Percentiles rank a stretch among this genome's conserved stretches.
phyloP scores from a whole-genome alignment of 176 grass and related monocot genomes.

The maize (Zea mays) region DNA sequence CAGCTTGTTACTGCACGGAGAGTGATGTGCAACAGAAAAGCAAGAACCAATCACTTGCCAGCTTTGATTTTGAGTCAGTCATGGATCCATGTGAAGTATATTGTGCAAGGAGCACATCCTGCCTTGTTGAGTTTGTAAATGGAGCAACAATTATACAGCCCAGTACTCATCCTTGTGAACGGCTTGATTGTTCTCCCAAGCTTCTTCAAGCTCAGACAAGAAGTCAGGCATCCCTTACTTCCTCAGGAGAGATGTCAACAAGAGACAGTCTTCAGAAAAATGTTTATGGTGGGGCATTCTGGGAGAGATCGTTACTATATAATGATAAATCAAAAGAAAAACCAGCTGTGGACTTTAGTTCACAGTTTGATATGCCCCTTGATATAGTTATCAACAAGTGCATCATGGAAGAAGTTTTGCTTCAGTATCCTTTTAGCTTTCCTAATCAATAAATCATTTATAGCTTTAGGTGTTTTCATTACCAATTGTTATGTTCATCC shows the following conservation, averaged over 20 bases:
- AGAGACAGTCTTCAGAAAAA: constrained; percentile 33
- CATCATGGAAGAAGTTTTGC: constrained; percentile 81
- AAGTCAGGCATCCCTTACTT: constrained; percentile 43
- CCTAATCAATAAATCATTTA: constrained; percentile 13
- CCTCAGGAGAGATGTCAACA: constrained; percentile 42
- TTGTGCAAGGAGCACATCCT: constrained; percentile 40
- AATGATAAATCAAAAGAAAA: constrained; percentile 46
- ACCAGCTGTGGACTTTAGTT: constrained; percentile 35
- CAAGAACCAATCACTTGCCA: constrained; percentile 45
- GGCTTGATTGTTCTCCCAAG: constrained; percentile 33
- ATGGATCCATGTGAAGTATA: constrained; percentile 68
- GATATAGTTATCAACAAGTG: constrained; percentile 88
- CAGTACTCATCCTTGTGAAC: constrained; percentile 21
- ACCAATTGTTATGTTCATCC: constrained; percentile 19
- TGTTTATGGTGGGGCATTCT: constrained; percentile 63
- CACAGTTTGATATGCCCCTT: constrained; percentile 67
- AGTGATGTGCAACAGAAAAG: constrained; percentile 41
- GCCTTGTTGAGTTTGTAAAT: constrained; percentile 35
- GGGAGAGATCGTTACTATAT: constrained; percentile 70
- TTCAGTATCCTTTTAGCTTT: constrained; percentile 87
- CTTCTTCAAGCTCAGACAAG: constrained; percentile 40
- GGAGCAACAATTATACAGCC: constrained; percentile 32
- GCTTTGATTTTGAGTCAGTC: constrained; percentile 77
- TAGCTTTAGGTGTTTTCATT: constrained; percentile 6
- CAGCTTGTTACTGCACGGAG: constrained; percentile 27